Conservation (phyloP, 2,329 filamentous ascomycete genomes). For the Chalaropsis ovoidea region DNA sequence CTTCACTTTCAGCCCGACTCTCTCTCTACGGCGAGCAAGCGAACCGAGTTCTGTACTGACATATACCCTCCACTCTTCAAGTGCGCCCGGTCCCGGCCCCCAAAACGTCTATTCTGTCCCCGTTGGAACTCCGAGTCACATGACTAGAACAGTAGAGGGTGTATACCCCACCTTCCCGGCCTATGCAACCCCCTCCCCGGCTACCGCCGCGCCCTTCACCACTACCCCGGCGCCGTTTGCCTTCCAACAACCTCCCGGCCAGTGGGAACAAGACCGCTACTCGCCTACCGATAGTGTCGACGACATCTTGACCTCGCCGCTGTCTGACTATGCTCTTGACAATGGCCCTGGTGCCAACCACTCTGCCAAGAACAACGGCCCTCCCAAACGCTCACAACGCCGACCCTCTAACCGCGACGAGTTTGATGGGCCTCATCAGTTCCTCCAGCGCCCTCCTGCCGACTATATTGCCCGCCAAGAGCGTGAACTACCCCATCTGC, state of each 20-base stretch:
- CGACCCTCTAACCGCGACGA: conserved; percentile 75
- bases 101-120: conserved; percentile 23
- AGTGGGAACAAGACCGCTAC: conserved; percentile 43
- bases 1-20: not conserved
- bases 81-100: conserved; percentile 16
- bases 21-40: not conserved
- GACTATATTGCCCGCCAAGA: conserved; percentile 67
- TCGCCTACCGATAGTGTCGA: conserved; percentile 50
- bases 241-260: conserved; percentile 26
- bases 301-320: conserved; percentile 47
- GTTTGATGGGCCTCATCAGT: conserved; percentile 79
- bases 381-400: conserved; percentile 48
- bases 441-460: conserved; percentile 60
- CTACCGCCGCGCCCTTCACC: conserved; percentile 28
- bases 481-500: conserved; percentile 68
- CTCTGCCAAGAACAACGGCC: conserved; percentile 27
- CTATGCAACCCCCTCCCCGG: conserved; percentile 38
- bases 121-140: conserved; percentile 27
- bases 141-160: conserved; percentile 26
- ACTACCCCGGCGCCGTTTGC: conserved; percentile 22
- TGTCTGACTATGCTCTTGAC: conserved; percentile 52
- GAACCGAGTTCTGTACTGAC: not conserved
- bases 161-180: conserved; percentile 34
- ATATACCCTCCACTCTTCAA: conserved; percentile 12
- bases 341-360: conserved; percentile 37